phyloP scores from a whole-genome alignment of 345 rosid species.

The Geranium rotundifolium region DNA sequence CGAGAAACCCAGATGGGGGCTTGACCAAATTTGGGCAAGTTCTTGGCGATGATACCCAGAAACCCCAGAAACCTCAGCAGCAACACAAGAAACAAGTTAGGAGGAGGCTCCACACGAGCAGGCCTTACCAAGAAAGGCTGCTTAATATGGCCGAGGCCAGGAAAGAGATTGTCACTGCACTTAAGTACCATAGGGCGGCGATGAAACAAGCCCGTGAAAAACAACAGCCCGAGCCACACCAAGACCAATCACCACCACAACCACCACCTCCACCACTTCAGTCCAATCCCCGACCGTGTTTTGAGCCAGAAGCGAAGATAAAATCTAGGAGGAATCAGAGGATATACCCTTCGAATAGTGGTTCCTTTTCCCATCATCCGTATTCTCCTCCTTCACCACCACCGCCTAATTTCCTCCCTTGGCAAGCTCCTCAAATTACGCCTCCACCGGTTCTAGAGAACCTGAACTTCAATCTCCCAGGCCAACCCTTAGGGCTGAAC shows the following conservation, averaged over 20 bases:
- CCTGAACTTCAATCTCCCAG: slow-evolving; percentile 13
- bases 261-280: slow-evolving; percentile 11
- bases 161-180: slow-evolving; percentile 87
- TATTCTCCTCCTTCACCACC: too few relatives aligned
- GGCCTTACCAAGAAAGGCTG: slow-evolving; percentile 93
- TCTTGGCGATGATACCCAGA: too few relatives aligned
- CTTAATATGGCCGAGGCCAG: slow-evolving; percentile 99
- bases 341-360: slow-evolving; percentile 31
- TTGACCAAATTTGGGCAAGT: too few relatives aligned
- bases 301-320: slow-evolving; percentile 31
- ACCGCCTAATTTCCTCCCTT: slow-evolving; percentile 24
- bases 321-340: slow-evolving; percentile 43
- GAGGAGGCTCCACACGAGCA: slow-evolving; percentile 85
- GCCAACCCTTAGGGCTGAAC: slow-evolving; percentile 20
- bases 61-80: slow-evolving; percentile 28
- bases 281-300: slow-evolving; percentile 15
- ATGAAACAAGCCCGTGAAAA: slow-evolving; percentile 72
- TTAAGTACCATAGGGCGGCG: slow-evolving; percentile 83
- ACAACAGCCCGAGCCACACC: slow-evolving; percentile 20
- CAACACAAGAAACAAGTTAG: slow-evolving; percentile 84
- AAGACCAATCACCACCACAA: slow-evolving; percentile 7
- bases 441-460: slow-evolving; percentile 8
- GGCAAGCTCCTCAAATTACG: slow-evolving; percentile 26
- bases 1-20: too few relatives aligned
- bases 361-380: not conserved